These are phyloP conservation scores for Aspergillus pseudotamarii DNA, from an alignment of 2,329 filamentous ascomycete genomes.

Conservation along the genomic window DNA sequence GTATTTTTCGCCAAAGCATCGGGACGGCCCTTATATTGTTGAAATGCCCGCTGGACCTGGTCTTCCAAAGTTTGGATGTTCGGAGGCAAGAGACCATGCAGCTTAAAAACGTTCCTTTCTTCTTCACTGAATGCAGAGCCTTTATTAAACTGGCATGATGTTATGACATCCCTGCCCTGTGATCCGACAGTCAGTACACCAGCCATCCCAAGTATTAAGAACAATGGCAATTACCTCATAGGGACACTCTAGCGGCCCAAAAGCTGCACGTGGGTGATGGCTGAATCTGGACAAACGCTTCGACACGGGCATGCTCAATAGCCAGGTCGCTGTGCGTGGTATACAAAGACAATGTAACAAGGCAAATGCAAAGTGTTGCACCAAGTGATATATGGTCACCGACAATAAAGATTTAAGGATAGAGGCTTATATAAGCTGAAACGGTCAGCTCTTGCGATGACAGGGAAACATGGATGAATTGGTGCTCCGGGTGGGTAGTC, in stretches of 20 bases:
- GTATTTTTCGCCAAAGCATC: slow-evolving; percentile 81
- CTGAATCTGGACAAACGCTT: slow-evolving; percentile 28
- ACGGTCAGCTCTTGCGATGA: neutral
- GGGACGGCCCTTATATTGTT: slow-evolving; percentile 68
- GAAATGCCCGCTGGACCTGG: slow-evolving; percentile 75
- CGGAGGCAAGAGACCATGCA: slow-evolving; percentile 72
- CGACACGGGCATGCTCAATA: slow-evolving; percentile 15
- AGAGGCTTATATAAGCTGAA: neutral
- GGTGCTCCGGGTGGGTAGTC: neutral
- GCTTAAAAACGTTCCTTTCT: slow-evolving; percentile 70
- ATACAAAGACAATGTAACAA: neutral
- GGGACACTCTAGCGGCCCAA: slow-evolving; percentile 34
- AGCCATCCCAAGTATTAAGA: neutral
- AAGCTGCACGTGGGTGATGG: slow-evolving; percentile 34
- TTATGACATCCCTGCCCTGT: slow-evolving; percentile 59
- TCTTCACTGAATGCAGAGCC: slow-evolving; percentile 74
- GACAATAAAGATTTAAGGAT: neutral
- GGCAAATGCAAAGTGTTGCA: neutral
- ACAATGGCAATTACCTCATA: slow-evolving; percentile 21
- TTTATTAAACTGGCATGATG: slow-evolving; percentile 75
- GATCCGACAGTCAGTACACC: neutral
- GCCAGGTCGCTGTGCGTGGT: neutral
- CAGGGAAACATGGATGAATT: neutral
- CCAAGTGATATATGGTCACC: neutral
- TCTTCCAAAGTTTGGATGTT: slow-evolving; percentile 75